Evolutionary conservation across 116 monocot species (phyloP), one percentile per base, ranked within the genome.

Genomic region (Posidonia oceanica): DNA sequence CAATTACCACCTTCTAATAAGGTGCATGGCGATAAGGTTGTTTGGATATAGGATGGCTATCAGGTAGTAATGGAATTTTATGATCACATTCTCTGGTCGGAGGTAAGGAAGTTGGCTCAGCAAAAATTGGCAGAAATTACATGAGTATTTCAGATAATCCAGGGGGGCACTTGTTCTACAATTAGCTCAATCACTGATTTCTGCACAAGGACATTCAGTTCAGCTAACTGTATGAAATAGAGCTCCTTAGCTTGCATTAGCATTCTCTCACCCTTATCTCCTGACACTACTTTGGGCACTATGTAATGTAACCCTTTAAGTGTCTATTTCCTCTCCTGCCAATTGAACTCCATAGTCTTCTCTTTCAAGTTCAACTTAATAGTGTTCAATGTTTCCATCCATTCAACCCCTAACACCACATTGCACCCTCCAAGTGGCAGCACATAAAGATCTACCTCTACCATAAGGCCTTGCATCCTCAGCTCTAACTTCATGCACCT

Each of bases 351-450:
- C 42, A 65, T n/a, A 7, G 18, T 65, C 7, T 17, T 0, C 4
- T 65, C 3, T 65, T 65, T 41, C 14, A 44, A 44, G 3, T 40
- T 42, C 40, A n/a, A 65, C 2, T 40, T 17, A 3, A 65, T n/a
- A 0, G 1, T 20, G 14, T 41, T 18, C 8, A 44, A 14, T n/a
- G 41, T 65, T 5, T 41, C 39, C 40, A 65, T 15, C 41, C 65
- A 65, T 39, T 65, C 39, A 65, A 41, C 65, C 11, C 65, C 42
- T 18, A 65, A 39, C 5, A 65, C 40, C 40, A 65, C 41, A 40
- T 41, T 39, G 0, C 65, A n/a, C 20, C 65, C 42, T 39, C 38
- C 7, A 39, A 8, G n/a, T n/a, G 15, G 39, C 7, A 7, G 4
- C 39, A 65, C 11, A 23, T 0, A 65, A 44, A 29, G 29, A 7